phyloP scores from a whole-genome alignment of 768 basidiomycete genomes.

The Naganishia randhawae region DNA sequence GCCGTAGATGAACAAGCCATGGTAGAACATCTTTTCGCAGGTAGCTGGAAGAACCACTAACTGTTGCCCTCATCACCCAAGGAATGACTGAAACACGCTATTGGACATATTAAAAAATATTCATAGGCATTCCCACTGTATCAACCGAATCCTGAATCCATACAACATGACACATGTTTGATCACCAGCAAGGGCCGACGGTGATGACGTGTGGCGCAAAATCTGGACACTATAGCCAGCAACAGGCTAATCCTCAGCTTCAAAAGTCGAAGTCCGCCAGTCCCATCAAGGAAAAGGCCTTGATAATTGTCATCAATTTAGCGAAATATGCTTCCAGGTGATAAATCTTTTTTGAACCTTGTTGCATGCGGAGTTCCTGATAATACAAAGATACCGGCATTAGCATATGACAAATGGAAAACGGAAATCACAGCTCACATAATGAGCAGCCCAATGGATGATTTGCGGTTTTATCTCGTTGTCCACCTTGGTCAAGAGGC shows the following conservation, averaged over 20 bases:
- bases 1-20: constrained; percentile 44
- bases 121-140: neutral
- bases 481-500: constrained; percentile 80
- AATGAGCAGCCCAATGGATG: constrained; percentile 97
- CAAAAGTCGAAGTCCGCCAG: constrained; percentile 27
- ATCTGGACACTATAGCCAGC: too few relatives aligned
- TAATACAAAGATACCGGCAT: neutral
- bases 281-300: constrained; percentile 55
- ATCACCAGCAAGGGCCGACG: neutral
- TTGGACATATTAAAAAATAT: neutral
- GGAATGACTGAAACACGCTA: too few relatives aligned
- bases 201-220: neutral
- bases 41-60: constrained; percentile 37
- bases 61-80: neutral
- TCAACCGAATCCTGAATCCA: neutral
- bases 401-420: neutral
- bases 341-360: constrained; percentile 87
- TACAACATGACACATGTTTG: neutral
- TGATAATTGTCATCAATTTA: constrained; percentile 87
- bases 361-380: constrained; percentile 92
- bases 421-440: constrained; percentile 57
- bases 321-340: constrained; percentile 97
- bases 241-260: neutral
- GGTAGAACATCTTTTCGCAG: constrained; percentile 47
- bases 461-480: constrained; percentile 85